Percentiles rank a stretch among this genome's conserved stretches.
phyloP scores from a whole-genome alignment of 148 eudicot genomes.

The Cornus florida region DNA sequence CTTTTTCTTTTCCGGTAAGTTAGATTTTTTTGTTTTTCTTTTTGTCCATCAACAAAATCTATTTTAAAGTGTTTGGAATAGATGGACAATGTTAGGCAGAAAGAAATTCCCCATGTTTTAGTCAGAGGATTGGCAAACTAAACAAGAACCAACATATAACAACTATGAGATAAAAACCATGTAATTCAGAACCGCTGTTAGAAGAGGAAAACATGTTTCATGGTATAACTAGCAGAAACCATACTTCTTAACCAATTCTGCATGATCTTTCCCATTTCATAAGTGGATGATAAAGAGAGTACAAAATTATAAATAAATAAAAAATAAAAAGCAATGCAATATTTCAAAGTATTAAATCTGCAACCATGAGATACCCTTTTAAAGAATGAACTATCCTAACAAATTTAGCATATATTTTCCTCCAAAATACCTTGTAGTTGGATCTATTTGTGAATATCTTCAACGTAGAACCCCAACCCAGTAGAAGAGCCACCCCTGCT shows the following conservation, averaged over 20 bases:
- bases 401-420: background rate
- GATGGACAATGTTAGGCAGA: background rate
- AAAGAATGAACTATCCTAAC: background rate
- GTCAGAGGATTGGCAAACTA: background rate
- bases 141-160: background rate
- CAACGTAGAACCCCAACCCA: constrained; percentile 52
- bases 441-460: constrained; percentile 41
- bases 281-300: background rate
- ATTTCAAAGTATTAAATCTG: background rate
- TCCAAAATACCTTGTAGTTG: constrained; percentile 49
- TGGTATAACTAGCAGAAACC: background rate
- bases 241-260: background rate
- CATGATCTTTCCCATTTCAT: background rate
- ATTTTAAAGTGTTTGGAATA: background rate
- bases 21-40: background rate
- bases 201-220: background rate
- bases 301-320: background rate
- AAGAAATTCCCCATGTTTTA: background rate
- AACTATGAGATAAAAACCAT: background rate
- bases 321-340: background rate
- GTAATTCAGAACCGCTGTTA: background rate
- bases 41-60: background rate
- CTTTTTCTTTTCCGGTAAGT: background rate
- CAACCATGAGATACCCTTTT: background rate
- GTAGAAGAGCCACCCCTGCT: constrained; percentile 44